These are phyloP conservation scores for Penicillium turbatum DNA, from an alignment of 495 filamentous ascomycete species.

Conservation along the genomic window DNA sequence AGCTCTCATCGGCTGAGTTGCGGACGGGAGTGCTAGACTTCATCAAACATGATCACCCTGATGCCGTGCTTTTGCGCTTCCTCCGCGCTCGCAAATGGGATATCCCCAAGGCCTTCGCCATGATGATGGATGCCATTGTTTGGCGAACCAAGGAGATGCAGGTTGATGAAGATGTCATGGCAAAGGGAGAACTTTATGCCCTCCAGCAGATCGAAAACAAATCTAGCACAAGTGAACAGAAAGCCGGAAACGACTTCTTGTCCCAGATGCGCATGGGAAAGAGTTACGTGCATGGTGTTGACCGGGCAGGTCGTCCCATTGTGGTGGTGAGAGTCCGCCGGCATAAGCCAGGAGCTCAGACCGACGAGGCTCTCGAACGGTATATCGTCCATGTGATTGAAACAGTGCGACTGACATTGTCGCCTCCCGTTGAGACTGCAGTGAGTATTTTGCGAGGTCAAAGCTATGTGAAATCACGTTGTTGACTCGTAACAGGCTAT, in stretches of 20 bases:
- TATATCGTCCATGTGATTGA: constrained; percentile 94
- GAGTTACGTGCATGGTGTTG: constrained; percentile 79
- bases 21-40: constrained; percentile 75
- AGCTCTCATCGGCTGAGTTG: constrained; percentile 63
- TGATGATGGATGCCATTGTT: constrained; percentile 85
- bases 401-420: constrained; percentile 72
- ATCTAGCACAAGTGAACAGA: constrained; percentile 50
- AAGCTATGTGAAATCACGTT: neutral
- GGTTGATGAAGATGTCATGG: constrained; percentile 78
- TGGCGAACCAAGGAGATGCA: constrained; percentile 78
- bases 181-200: constrained; percentile 65
- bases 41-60: constrained; percentile 89
- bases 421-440: constrained; percentile 76
- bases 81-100: constrained; percentile 94
- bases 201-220: constrained; percentile 50
- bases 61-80: constrained; percentile 84
- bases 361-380: constrained; percentile 70
- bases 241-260: constrained; percentile 74
- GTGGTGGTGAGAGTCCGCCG: constrained; percentile 74
- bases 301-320: constrained; percentile 78
- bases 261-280: constrained; percentile 85
- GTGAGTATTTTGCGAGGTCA: constrained; percentile 47
- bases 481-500: constrained; percentile 52
- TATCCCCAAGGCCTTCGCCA: constrained; percentile 78
- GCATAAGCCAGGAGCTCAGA: constrained; percentile 83